These are phyloP conservation scores for Leccinellum rugosiceps DNA, from an alignment of 768 basidiomycete species.

Conservation along the genomic window DNA sequence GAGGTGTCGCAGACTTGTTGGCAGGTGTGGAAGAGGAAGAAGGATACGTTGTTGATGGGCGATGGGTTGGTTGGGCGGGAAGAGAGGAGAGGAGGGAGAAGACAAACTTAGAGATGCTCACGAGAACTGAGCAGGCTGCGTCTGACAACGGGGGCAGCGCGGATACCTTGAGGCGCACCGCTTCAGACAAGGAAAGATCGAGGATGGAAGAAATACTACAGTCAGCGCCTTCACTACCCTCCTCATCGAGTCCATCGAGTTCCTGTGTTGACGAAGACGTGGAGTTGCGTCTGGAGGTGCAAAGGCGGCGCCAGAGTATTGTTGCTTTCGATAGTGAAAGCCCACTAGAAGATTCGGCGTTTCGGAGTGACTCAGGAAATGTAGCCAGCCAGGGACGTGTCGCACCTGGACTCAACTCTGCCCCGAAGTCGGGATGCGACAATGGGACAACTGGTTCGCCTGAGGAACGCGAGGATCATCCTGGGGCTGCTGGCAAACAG, in stretches of 20 bases:
- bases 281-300: neutral
- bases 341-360: neutral
- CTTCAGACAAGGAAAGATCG: conserved; percentile 25
- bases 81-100: conserved; percentile 16
- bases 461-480: neutral
- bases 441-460: neutral
- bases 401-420: neutral
- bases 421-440: neutral
- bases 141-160: neutral
- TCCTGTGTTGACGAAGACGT: conserved; percentile 1
- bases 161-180: conserved; percentile 7
- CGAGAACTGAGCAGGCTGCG: conserved; percentile 1
- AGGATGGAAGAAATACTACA: conserved; percentile 26
- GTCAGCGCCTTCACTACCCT: conserved; percentile 6
- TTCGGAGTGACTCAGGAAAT: neutral
- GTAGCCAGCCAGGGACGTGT: neutral
- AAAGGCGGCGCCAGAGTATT: neutral
- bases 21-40: conserved; percentile 73
- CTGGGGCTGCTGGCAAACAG: neutral
- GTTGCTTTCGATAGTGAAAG: neutral
- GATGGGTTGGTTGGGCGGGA: conserved; percentile 20
- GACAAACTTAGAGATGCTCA: neutral
- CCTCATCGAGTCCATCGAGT: conserved; percentile 2
- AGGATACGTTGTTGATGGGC: conserved; percentile 22
- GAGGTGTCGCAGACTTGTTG: conserved; percentile 75